Conservation (phyloP, 2,329 filamentous ascomycete species). For the Drechslerella dactyloides region DNA sequence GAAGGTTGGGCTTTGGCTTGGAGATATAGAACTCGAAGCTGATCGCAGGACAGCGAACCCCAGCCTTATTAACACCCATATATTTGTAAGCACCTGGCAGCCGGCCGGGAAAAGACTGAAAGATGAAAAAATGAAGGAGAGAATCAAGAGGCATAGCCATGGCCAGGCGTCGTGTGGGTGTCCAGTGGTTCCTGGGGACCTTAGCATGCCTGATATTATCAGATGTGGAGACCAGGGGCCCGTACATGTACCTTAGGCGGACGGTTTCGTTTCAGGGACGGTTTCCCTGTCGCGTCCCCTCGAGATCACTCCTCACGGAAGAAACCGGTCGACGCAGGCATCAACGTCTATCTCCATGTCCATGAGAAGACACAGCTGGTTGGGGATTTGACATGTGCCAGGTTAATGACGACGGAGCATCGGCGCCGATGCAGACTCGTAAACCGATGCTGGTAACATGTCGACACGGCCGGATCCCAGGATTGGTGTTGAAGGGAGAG, state of each 20-base stretch:
- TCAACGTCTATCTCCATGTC: not conserved
- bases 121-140: not conserved
- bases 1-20: not conserved
- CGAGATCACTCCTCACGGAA: constrained; percentile 22
- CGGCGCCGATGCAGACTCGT: not conserved
- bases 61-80: not conserved
- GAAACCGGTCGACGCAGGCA: constrained; percentile 21
- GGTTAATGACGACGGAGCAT: not conserved
- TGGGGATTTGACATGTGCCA: not conserved
- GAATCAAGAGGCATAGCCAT: not conserved
- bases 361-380: not conserved
- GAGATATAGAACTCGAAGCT: not conserved
- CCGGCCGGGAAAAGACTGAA: not conserved
- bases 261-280: constrained; percentile 48
- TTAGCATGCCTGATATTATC: constrained; percentile 8
- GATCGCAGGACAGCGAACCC: not conserved
- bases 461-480: not conserved
- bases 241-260: constrained; percentile 15
- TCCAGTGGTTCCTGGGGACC: constrained; percentile 1
- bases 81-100: not conserved
- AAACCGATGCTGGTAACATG: too few relatives aligned
- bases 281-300: constrained; percentile 22
- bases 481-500: not conserved
- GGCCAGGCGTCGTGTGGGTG: not conserved
- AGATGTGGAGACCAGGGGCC: not conserved